These are phyloP conservation scores for Dionaea muscipula DNA, from an alignment of 179 eudicot genomes.

Conservation along the genomic window DNA sequence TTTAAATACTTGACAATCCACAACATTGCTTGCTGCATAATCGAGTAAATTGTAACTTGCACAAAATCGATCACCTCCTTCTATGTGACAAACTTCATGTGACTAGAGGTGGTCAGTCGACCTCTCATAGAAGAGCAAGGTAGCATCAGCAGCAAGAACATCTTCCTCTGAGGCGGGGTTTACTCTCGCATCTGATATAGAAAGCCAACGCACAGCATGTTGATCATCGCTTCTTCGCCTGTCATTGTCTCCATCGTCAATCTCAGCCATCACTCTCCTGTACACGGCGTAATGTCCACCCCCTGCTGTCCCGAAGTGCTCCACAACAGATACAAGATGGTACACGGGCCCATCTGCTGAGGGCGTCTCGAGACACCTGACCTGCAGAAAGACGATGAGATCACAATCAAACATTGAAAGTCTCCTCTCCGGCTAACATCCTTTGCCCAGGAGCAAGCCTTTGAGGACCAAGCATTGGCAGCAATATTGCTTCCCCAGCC, in stretches of 20 bases:
- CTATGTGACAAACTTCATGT: no score
- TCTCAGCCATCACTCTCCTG: slow-evolving; percentile 36
- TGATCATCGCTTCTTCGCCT: slow-evolving; percentile 6
- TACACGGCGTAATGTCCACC: slow-evolving; percentile 85
- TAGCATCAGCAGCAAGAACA: slow-evolving; percentile 67
- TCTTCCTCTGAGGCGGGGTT: slow-evolving; percentile 43
- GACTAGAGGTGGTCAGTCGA: neutral
- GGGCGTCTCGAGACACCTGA: slow-evolving; percentile 10
- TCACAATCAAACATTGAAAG: neutral
- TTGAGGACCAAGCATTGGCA: neutral
- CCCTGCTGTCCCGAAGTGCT: slow-evolving; percentile 65
- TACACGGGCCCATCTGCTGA: slow-evolving; percentile 21
- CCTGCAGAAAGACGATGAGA: slow-evolving; percentile 22
- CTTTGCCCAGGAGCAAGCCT: neutral
- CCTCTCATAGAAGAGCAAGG: slow-evolving; percentile 73
- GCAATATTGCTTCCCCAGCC: no score
- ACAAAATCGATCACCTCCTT: no score
- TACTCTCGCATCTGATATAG: slow-evolving; percentile 66
- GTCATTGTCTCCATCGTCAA: slow-evolving; percentile 16
- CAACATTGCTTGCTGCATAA: no score
- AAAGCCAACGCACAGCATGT: slow-evolving; percentile 37
- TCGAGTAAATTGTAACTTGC: no score
- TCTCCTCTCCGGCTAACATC: slow-evolving; percentile 19
- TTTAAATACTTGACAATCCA: no score
- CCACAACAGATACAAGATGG: slow-evolving; percentile 68